A percentile compares a stretch with the other conserved stretches of the same genome.
phyloP scores from a whole-genome alignment of 345 rosid species.

The Salix udensis region DNA sequence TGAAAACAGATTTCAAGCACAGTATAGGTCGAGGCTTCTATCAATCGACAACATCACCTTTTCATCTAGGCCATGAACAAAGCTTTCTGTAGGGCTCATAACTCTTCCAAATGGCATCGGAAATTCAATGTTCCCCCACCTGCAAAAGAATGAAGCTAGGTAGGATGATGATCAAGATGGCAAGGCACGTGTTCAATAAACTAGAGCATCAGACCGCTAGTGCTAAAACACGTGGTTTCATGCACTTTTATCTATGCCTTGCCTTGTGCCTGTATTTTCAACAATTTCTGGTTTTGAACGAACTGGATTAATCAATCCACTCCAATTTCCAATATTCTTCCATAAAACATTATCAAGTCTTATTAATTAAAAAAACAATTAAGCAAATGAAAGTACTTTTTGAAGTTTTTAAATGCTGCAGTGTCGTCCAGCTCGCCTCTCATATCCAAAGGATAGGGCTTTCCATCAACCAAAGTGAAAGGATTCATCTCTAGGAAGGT shows the following conservation, averaged over 20 bases:
- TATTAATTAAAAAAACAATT: not conserved
- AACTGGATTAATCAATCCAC: not conserved
- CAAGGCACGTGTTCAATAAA: not conserved
- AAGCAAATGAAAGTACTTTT: conserved; percentile 49
- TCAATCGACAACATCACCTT: conserved; percentile 46
- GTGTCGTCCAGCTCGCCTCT: conserved; percentile 98
- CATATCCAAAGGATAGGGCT: conserved; percentile 97
- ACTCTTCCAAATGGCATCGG: conserved; percentile 96
- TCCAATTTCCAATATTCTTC: not conserved
- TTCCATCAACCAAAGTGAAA: conserved; percentile 78
- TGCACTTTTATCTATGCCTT: not conserved
- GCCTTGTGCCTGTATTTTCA: not conserved
- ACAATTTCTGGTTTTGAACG: no score
- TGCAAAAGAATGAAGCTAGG: conserved; percentile 27
- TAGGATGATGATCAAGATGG: conserved; percentile 12
- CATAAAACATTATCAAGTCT: not conserved
- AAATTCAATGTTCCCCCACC: conserved; percentile 92
- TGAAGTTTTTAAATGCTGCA: conserved; percentile 96
- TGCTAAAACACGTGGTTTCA: not conserved
- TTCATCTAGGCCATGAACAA: conserved; percentile 90
- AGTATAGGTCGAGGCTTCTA: not conserved
- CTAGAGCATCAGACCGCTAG: not conserved
- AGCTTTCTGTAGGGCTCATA: conserved; percentile 84
- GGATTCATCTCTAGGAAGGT: conserved; percentile 99
- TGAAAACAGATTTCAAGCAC: conserved; percentile 4